Evolutionary conservation across 345 rosid species (phyloP).

Genomic region (Citrus reticulata): DNA sequence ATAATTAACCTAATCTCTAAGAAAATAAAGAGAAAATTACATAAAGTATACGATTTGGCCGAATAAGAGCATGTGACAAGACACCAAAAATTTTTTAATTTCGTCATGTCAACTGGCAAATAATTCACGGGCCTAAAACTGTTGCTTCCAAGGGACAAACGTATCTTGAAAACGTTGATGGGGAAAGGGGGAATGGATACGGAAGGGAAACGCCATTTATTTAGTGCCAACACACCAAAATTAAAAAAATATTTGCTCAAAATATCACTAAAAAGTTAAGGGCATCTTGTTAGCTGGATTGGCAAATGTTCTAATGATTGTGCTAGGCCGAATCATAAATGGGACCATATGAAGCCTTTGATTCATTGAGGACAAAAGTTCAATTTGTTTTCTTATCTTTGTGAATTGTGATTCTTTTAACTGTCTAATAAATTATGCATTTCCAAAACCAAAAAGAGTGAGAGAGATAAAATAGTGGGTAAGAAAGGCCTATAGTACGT

Average conservation of each 20-base stretch:
- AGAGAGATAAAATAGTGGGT: not conserved
- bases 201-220: not conserved
- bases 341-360: not conserved
- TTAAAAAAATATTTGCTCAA: not conserved
- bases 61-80: not conserved
- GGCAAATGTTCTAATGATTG: not conserved
- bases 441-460: not conserved
- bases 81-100: not conserved
- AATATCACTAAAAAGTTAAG: not conserved
- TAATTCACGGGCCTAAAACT: not conserved
- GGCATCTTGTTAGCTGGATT: not conserved
- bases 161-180: not conserved
- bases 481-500: not conserved
- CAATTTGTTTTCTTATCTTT: not conserved
- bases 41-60: too few species aligned
- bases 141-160: not conserved
- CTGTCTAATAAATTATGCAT: not conserved
- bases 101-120: too few species aligned
- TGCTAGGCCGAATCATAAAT: not conserved
- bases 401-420: not conserved
- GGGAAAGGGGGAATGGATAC: not conserved
- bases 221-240: not conserved
- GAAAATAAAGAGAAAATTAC: too few species aligned
- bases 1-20: too few species aligned
- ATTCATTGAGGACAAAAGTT: not conserved